A percentile compares a stretch with the other conserved stretches of the same genome.
Conservation (phyloP, 805 yeast genomes). For the Zygosaccharomyces gambellarensis region DNA sequence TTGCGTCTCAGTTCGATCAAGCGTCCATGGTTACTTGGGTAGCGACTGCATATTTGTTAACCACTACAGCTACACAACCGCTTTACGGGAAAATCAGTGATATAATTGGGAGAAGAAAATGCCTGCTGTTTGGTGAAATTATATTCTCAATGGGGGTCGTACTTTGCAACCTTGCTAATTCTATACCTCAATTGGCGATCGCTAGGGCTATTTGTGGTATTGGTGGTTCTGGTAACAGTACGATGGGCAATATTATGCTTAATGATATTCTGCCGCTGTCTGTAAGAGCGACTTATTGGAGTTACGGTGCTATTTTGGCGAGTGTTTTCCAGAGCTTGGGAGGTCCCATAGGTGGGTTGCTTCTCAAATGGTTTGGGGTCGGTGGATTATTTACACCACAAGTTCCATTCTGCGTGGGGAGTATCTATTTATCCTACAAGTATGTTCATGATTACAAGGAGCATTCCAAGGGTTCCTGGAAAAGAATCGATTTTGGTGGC, state of each 20-base stretch:
- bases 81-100: conserved; percentile 68
- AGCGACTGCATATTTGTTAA: conserved; percentile 63
- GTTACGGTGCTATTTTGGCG: conserved; percentile 41
- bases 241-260: conserved; percentile 47
- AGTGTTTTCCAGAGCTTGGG: conserved; percentile 41
- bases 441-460: conserved; percentile 36
- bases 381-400: conserved; percentile 42
- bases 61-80: conserved; percentile 71
- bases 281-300: conserved; percentile 51
- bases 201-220: conserved; percentile 55
- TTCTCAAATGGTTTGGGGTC: conserved; percentile 40
- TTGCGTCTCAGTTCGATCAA: conserved; percentile 55
- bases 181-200: conserved; percentile 43
- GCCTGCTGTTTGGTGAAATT: conserved; percentile 41
- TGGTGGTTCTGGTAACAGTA: conserved; percentile 54
- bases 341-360: conserved; percentile 42
- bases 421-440: conserved; percentile 24
- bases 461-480: conserved; percentile 31
- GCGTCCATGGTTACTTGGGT: conserved; percentile 58
- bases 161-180: conserved; percentile 38
- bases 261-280: conserved; percentile 53
- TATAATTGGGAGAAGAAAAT: conserved; percentile 50
- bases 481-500: conserved; percentile 40
- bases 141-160: conserved; percentile 45
- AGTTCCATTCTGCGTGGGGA: conserved; percentile 35